Conservation (phyloP, 1,139 yeast species). For the Diutina mesorugosa region DNA sequence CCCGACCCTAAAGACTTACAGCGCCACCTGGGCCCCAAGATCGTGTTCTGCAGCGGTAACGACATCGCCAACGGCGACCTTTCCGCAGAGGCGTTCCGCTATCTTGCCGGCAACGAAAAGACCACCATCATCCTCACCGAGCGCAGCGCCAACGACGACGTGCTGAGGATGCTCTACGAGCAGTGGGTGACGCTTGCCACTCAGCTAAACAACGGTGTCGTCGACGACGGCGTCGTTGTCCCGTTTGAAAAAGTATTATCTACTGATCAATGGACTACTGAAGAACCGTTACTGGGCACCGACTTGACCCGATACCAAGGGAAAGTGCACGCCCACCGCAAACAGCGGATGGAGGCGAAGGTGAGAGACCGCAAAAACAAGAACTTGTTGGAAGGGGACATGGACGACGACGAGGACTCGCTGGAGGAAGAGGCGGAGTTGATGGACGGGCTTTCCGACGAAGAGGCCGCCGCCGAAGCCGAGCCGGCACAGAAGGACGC, state of each 20-base stretch:
- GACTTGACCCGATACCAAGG: slow-evolving; percentile 39
- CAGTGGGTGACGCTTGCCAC: slow-evolving; percentile 41
- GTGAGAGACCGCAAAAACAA: slow-evolving; percentile 46
- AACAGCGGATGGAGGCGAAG: slow-evolving; percentile 34
- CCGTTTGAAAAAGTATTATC: slow-evolving; percentile 30
- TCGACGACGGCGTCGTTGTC: slow-evolving; percentile 47
- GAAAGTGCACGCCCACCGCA: slow-evolving; percentile 23
- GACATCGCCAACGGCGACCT: slow-evolving; percentile 56
- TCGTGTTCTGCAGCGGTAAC: slow-evolving; percentile 70
- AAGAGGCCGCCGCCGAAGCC: slow-evolving; percentile 7
- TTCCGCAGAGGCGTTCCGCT: slow-evolving; percentile 42
- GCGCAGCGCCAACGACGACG: slow-evolving; percentile 19
- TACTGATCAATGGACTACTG: slow-evolving; percentile 24
- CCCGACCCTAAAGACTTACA: slow-evolving; percentile 43
- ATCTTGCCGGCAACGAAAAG: slow-evolving; percentile 48
- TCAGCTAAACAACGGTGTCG: slow-evolving; percentile 16
- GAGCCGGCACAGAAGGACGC: not conserved
- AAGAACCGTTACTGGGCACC: slow-evolving; percentile 35
- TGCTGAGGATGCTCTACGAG: slow-evolving; percentile 28
- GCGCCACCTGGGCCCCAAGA: slow-evolving; percentile 56
- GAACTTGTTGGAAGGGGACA: slow-evolving; percentile 30
- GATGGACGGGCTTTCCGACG: slow-evolving; percentile 16
- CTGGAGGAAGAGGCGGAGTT: slow-evolving; percentile 14
- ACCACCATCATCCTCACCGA: slow-evolving; percentile 71
- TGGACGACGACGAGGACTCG: slow-evolving; percentile 12